phyloP scores from a whole-genome alignment of 2,329 filamentous ascomycete species.

The Coniochaeta prunicola region DNA sequence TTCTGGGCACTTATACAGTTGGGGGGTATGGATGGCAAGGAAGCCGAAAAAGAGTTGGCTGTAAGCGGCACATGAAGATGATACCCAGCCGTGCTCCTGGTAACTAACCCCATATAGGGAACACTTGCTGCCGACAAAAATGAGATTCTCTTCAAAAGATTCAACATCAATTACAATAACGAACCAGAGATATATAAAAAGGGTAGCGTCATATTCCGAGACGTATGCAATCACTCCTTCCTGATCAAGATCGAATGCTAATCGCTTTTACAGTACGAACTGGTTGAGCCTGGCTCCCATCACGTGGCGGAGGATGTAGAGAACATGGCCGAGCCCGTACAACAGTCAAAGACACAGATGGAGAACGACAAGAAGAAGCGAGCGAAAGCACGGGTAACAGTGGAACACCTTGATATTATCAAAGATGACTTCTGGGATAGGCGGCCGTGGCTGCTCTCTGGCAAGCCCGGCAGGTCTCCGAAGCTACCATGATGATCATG shows the following conservation, averaged over 20 bases:
- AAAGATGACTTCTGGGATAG: constrained; percentile 89
- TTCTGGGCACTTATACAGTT: constrained; percentile 85
- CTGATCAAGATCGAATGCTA: neutral
- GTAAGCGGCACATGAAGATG: constrained; percentile 39
- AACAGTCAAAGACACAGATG: constrained; percentile 68
- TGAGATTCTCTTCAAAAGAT: constrained; percentile 84
- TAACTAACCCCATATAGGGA: constrained; percentile 43
- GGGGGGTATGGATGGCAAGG: constrained; percentile 66
- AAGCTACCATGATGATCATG: constrained; percentile 37
- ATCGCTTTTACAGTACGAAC: constrained; percentile 51
- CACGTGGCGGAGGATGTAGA: constrained; percentile 39
- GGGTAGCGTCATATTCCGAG: constrained; percentile 81
- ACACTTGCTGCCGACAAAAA: constrained; percentile 86
- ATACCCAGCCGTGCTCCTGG: too few species aligned
- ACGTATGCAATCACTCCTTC: constrained; percentile 44
- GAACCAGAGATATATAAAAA: constrained; percentile 90
- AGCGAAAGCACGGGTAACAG: constrained; percentile 70
- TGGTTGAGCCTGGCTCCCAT: constrained; percentile 52
- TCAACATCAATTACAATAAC: constrained; percentile 96
- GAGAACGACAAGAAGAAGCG: constrained; percentile 79
- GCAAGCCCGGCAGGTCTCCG: constrained; percentile 65
- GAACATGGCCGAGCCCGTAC: constrained; percentile 40
- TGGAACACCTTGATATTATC: constrained; percentile 90
- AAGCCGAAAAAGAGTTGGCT: constrained; percentile 74
- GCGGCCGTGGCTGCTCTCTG: constrained; percentile 76